Evolutionary conservation across 192 early-diverging fungal species (phyloP).

Genomic region (Coemansia sp.): DNA sequence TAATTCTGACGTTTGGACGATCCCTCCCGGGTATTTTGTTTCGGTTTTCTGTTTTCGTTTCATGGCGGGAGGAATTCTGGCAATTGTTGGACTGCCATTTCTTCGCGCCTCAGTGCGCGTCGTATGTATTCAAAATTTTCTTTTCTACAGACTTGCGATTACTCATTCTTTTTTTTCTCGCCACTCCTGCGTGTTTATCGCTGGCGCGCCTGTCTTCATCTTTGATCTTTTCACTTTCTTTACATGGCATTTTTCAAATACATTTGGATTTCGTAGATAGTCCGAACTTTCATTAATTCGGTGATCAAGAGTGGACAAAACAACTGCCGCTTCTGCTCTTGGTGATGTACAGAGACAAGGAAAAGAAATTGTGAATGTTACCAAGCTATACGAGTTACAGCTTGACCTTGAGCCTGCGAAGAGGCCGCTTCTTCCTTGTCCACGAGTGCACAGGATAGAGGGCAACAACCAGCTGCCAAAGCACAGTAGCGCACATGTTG

Average conservation of each 20-base stretch:
- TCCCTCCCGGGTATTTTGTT: neutral
- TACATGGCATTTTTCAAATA: slow-evolving; percentile 1
- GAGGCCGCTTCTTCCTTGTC: slow-evolving; percentile 51
- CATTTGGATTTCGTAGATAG: too few species aligned
- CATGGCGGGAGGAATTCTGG: too few species aligned
- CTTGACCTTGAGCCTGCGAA: slow-evolving; percentile 25
- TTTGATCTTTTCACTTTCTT: neutral
- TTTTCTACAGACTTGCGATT: too few species aligned
- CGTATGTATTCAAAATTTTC: too few species aligned
- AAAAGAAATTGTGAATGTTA: neutral
- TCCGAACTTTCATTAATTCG: too few species aligned
- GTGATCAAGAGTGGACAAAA: too few species aligned
- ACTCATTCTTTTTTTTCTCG: too few species aligned
- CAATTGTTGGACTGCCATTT: too few species aligned
- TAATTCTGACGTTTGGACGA: neutral
- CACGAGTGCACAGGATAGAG: slow-evolving; percentile 53
- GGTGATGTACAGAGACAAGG: neutral
- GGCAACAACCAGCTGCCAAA: slow-evolving; percentile 55
- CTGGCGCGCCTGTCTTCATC: too few species aligned
- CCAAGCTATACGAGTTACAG: neutral
- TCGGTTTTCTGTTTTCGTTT: neutral
- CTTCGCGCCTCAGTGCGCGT: too few species aligned
- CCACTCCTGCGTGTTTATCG: too few species aligned
- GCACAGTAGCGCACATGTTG: slow-evolving; percentile 47
- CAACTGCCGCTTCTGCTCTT: too few species aligned